phyloP scores from a whole-genome alignment of 2,329 filamentous ascomycete species.

The Escovopsis weberi region DNA sequence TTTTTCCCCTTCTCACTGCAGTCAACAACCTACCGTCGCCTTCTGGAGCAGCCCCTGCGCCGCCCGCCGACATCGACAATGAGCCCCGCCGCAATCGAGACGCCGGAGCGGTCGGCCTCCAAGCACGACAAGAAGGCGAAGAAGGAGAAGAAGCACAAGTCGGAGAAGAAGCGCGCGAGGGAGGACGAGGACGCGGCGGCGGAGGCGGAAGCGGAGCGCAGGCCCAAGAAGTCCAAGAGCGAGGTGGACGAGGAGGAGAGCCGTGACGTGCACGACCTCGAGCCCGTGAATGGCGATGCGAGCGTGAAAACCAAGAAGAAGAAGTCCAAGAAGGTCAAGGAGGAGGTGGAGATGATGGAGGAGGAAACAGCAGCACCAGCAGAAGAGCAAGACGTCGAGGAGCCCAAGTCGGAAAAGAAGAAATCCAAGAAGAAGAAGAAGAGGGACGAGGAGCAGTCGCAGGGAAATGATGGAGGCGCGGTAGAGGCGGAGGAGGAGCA shows the following conservation, averaged over 20 bases:
- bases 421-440: conserved; percentile 16
- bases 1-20: background rate
- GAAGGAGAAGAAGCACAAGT: conserved; percentile 19
- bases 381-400: background rate
- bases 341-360: conserved; percentile 6
- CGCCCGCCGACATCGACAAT: conserved; percentile 13
- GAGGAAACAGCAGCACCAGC: background rate
- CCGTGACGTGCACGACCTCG: conserved; percentile 7
- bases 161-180: conserved; percentile 29
- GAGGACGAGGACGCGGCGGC: conserved; percentile 23
- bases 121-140: conserved; percentile 27
- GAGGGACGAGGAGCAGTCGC: conserved; percentile 16
- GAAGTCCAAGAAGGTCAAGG: conserved; percentile 8
- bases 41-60: conserved; percentile 3
- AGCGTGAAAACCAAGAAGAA: conserved; percentile 21
- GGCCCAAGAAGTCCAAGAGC: conserved; percentile 37
- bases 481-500: conserved; percentile 3
- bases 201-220: conserved; percentile 25
- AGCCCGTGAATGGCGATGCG: conserved; percentile 16
- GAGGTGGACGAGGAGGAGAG: conserved; percentile 17
- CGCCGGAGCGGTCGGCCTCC: conserved; percentile 14
- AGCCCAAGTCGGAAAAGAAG: conserved; percentile 19
- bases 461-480: conserved; percentile 7
- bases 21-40: too few relatives aligned
- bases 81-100: conserved; percentile 14